These are phyloP conservation scores for Chrysoporthe puriensis DNA, from an alignment of 2,329 filamentous ascomycete species.

Conservation along the genomic window DNA sequence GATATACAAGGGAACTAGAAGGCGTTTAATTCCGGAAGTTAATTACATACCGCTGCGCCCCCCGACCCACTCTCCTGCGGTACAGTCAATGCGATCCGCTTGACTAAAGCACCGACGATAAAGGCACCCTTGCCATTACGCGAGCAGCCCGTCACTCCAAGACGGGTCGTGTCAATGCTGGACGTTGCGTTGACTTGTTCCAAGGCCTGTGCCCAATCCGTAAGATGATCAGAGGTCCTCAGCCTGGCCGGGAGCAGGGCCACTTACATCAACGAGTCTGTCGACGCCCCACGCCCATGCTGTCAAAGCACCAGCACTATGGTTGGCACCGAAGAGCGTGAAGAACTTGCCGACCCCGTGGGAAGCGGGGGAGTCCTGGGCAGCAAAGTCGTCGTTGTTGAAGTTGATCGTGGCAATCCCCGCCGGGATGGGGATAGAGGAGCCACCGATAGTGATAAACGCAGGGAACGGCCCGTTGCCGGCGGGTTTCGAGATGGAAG, in stretches of 20 bases:
- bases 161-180: conserved; percentile 52
- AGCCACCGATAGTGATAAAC: conserved; percentile 59
- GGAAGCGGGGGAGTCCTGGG: conserved; percentile 49
- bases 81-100: conserved; percentile 62
- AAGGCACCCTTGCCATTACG: conserved; percentile 68
- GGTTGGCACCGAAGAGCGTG: conserved; percentile 57
- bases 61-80: conserved; percentile 67
- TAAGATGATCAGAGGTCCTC: neutral
- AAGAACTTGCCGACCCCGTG: conserved; percentile 64
- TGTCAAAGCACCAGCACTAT: conserved; percentile 60
- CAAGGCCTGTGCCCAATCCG: conserved; percentile 38
- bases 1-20: neutral
- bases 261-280: conserved; percentile 56
- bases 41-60: conserved; percentile 48
- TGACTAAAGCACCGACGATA: conserved; percentile 61
- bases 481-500: conserved; percentile 46
- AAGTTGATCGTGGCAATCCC: conserved; percentile 62
- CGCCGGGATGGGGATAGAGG: conserved; percentile 58
- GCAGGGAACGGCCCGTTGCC: conserved; percentile 56
- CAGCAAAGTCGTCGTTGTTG: conserved; percentile 60
- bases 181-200: conserved; percentile 51
- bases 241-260: neutral
- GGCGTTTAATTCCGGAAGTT: neutral
- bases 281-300: conserved; percentile 68
- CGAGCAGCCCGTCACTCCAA: conserved; percentile 66